Evolutionary conservation across 345 rosid species (phyloP).

Genomic region (Linum usitatissimum): DNA sequence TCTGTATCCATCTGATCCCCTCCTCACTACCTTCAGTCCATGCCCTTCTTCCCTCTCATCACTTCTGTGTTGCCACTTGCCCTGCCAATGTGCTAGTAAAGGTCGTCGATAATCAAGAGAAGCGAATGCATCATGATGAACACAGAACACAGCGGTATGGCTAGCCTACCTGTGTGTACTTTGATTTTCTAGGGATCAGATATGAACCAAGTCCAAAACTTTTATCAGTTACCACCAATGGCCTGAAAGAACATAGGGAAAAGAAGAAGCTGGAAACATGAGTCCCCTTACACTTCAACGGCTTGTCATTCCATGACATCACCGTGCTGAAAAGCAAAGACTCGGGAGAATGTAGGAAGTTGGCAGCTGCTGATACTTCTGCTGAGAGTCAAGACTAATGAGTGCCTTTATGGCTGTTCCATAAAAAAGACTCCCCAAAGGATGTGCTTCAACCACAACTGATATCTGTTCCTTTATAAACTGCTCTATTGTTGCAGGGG

Average conservation of each 20-base stretch:
- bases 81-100: no score
- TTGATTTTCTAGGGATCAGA: neutral
- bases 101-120: no score
- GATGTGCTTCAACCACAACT: conserved; percentile 14
- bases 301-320: neutral
- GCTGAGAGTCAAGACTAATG: conserved; percentile 17
- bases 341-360: conserved; percentile 18
- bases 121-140: no score
- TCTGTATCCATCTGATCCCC: conserved; percentile 24
- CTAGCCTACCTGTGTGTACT: neutral
- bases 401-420: conserved; percentile 23
- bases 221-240: conserved; percentile 27
- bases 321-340: neutral
- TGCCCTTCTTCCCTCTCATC: neutral
- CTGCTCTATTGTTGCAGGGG: conserved; percentile 23
- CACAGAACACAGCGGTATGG: neutral
- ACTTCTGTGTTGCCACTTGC: neutral
- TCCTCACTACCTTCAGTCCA: conserved; percentile 23
- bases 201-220: conserved; percentile 6
- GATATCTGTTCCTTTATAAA: conserved; percentile 30
- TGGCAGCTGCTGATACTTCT: conserved; percentile 19
- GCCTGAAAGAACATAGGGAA: conserved; percentile 21
- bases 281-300: neutral
- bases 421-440: conserved; percentile 26
- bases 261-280: neutral